phyloP scores from a whole-genome alignment of 2,329 filamentous ascomycete genomes.

The Mollisia scopiformis region DNA sequence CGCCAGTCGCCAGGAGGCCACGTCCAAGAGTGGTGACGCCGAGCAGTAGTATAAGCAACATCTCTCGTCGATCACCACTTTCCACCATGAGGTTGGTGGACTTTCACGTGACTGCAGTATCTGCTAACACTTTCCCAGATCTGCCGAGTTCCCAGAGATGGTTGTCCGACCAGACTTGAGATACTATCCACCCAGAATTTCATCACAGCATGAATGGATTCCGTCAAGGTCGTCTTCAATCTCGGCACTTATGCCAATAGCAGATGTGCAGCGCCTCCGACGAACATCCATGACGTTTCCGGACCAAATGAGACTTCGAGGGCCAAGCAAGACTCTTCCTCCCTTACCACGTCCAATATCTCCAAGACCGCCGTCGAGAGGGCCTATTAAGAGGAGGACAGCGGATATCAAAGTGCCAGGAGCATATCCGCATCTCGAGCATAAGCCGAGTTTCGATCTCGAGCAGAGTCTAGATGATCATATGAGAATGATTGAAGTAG shows the following conservation, averaged over 20 bases:
- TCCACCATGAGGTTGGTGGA: constrained; percentile 29
- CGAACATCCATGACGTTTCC: constrained; percentile 15
- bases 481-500: constrained; percentile 24
- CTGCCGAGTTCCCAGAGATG: constrained; percentile 30
- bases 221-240: constrained; percentile 22
- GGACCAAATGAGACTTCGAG: constrained; percentile 13
- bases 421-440: constrained; percentile 20
- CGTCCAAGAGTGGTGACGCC: constrained; percentile 27
- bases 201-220: constrained; percentile 28
- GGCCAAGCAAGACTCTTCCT: constrained; percentile 15
- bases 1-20: constrained; percentile 2
- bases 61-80: constrained; percentile 29
- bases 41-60: constrained; percentile 33
- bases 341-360: constrained; percentile 7
- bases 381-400: constrained; percentile 17
- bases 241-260: constrained; percentile 22
- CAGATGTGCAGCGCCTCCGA: constrained; percentile 21
- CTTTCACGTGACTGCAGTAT: background rate
- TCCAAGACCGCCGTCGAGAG: background rate
- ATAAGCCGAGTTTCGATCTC: constrained; percentile 11
- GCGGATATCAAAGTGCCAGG: constrained; percentile 25
- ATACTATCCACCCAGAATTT: constrained; percentile 27
- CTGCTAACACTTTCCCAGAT: constrained; percentile 22
- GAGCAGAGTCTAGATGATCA: constrained; percentile 27
- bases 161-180: constrained; percentile 25